phyloP scores from a whole-genome alignment of 2,329 filamentous ascomycete species.

The Shiraia sp. region DNA sequence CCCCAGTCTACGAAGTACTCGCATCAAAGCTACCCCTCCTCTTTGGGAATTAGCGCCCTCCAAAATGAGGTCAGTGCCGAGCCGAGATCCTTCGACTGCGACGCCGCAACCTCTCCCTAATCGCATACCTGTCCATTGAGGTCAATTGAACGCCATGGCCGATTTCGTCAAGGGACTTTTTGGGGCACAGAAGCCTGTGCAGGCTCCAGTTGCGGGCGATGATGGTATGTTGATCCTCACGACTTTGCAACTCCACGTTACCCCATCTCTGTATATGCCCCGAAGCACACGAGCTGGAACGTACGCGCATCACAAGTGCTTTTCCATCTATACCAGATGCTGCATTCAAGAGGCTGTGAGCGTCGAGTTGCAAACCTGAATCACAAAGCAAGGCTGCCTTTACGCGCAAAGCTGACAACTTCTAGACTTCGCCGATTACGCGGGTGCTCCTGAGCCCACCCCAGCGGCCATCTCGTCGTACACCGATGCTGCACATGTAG shows the following conservation, averaged over 20 bases:
- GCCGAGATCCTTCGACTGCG: slow-evolving; percentile 23
- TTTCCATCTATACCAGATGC: no score
- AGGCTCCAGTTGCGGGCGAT: slow-evolving; percentile 59
- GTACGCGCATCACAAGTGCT: no score
- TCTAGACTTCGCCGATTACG: slow-evolving; percentile 92
- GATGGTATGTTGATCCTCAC: slow-evolving; percentile 60
- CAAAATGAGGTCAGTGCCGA: slow-evolving; percentile 34
- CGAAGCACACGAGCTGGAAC: no score
- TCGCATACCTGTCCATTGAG: slow-evolving; percentile 24
- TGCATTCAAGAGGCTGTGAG: no score
- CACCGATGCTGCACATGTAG: slow-evolving; percentile 37
- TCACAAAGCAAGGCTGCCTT: no score
- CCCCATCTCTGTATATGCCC: background rate
- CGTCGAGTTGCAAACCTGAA: no score
- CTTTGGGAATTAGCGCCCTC: slow-evolving; percentile 28
- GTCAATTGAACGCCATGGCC: slow-evolving; percentile 44
- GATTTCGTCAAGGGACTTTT: slow-evolving; percentile 69
- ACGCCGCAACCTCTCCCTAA: slow-evolving; percentile 22
- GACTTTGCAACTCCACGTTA: background rate
- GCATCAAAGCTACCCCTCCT: slow-evolving; percentile 18
- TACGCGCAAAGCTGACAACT: slow-evolving; percentile 1
- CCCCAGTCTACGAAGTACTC: no score
- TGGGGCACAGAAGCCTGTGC: slow-evolving; percentile 66
- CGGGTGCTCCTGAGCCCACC: slow-evolving; percentile 71
- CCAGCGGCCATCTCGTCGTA: slow-evolving; percentile 53